Evolutionary conservation across 495 filamentous ascomycete species (phyloP).

Genomic region (Trichoderma orchidacearum): DNA sequence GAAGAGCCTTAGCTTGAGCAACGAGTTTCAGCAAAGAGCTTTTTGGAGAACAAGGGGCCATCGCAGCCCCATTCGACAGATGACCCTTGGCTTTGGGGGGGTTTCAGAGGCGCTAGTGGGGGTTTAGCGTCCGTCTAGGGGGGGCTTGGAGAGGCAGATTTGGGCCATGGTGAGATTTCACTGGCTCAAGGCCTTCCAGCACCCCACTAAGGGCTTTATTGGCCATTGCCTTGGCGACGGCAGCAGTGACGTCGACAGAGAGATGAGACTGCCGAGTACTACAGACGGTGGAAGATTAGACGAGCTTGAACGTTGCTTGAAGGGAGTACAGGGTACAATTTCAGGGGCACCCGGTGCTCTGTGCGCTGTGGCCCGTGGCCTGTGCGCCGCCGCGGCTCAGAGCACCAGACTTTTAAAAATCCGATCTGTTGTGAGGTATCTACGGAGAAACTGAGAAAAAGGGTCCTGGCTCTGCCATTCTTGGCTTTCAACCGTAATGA

Average conservation of each 20-base stretch:
- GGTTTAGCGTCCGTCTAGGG: neutral
- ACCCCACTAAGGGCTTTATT: neutral
- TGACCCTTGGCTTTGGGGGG: neutral
- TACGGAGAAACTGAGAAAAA: too few relatives aligned
- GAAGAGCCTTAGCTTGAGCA: too few relatives aligned
- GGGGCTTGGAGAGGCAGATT: neutral
- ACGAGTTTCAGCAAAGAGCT: neutral
- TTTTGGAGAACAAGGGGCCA: neutral
- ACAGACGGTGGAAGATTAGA: neutral
- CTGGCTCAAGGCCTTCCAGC: neutral
- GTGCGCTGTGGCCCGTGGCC: too few relatives aligned
- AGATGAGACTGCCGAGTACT: too few relatives aligned
- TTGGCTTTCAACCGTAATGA: too few relatives aligned
- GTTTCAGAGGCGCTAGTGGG: neutral
- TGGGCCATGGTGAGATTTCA: neutral
- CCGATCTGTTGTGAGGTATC: too few relatives aligned
- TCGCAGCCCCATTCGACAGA: neutral
- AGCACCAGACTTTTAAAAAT: too few relatives aligned
- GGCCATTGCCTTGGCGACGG: neutral
- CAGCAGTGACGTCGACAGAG: neutral
- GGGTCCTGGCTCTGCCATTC: too few relatives aligned
- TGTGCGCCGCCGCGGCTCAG: too few relatives aligned
- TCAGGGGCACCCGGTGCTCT: neutral
- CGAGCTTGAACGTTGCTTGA: too few relatives aligned
- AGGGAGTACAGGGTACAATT: neutral